Evolutionary conservation across 73 alveolate species (phyloP), one percentile per base, ranked within the genome.

Genomic region (Paramecium tetraurelia): DNA sequence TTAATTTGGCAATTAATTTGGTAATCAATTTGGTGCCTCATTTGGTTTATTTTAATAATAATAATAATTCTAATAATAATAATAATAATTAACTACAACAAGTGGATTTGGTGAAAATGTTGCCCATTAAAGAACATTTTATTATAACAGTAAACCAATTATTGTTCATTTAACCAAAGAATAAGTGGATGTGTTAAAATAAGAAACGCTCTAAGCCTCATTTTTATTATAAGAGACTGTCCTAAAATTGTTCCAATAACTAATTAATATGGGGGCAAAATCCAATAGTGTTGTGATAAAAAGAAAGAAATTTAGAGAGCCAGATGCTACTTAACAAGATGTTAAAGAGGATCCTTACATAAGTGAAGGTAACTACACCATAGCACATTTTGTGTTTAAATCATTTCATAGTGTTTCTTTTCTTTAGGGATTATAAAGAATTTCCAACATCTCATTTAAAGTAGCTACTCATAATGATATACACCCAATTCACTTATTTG

Each of bases 271-370:
- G 22, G 90, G 90, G 11, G 90, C 90, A 1, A 14, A 33, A 41
- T 40, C 57, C 7, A 46, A 80, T 44, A 63, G 36, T 14, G 27
- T 12, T n/a, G 90, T 80, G 41, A 41, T 22, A n/a, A 80, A 80
- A 46, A 80, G 57, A 41, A 80, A 80, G 57, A 44, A 80, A 22
- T 80, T 31, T 20, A 80, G 90, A 41, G 12, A 75, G 11, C 87
- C 58, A 44, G 69, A 53, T 18, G 18, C n/a, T n/a, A 18, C 5
- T 53, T 16, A 53, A 5, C 21, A 53, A 53, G 69, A 33, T 29
- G 20, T 14, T 36, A 36, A 36, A 38, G 59, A 72, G 14, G 86
- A 72, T 72, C 59, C 57, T 33, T 72, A 72, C 40, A 7, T 72
- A 35, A 43, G 58, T 29, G 57, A 36, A 72, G 86, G 86, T 36